phyloP scores from a whole-genome alignment of 352 stramenopile genomes.

The Phytophthora boehmeriae region DNA sequence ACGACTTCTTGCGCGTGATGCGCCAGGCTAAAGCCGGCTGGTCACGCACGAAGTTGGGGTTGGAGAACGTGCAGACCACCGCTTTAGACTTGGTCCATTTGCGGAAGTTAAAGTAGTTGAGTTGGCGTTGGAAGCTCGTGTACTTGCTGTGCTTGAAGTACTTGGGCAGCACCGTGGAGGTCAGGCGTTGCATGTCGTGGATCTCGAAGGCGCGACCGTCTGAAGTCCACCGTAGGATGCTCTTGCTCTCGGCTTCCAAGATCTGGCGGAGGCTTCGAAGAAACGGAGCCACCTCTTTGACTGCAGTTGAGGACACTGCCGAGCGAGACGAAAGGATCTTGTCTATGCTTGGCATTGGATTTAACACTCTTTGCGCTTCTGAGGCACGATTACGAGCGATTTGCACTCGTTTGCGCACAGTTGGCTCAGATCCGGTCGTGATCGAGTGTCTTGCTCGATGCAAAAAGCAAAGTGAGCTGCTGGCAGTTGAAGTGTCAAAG shows the following conservation, averaged over 20 bases:
- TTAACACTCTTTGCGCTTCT: no score
- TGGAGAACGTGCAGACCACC: conserved; percentile 80
- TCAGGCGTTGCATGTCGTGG: conserved; percentile 74
- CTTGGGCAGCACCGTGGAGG: conserved; percentile 84
- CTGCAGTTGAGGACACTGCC: background rate
- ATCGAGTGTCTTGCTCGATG: no score
- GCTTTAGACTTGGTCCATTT: conserved; percentile 89
- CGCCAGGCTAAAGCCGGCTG: conserved; percentile 57
- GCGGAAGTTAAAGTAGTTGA: conserved; percentile 95
- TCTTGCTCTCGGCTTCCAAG: conserved; percentile 51
- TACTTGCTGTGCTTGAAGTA: conserved; percentile 96
- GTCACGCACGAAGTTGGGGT: conserved; percentile 67
- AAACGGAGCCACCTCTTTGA: conserved; percentile 73
- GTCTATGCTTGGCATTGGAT: background rate
- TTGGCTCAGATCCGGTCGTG: no score
- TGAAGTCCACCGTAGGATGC: conserved; percentile 57
- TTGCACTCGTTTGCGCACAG: no score
- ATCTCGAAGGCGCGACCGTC: conserved; percentile 73
- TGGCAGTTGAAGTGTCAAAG: no score
- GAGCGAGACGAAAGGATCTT: background rate
- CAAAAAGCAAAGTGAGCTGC: no score
- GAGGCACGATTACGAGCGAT: no score
- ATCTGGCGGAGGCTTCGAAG: conserved; percentile 69
- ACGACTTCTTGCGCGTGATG: conserved; percentile 69
- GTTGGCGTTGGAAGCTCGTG: conserved; percentile 92